Evolutionary conservation across 179 eudicot genomes (phyloP).

Genomic region (Heliamphora pulchella): DNA sequence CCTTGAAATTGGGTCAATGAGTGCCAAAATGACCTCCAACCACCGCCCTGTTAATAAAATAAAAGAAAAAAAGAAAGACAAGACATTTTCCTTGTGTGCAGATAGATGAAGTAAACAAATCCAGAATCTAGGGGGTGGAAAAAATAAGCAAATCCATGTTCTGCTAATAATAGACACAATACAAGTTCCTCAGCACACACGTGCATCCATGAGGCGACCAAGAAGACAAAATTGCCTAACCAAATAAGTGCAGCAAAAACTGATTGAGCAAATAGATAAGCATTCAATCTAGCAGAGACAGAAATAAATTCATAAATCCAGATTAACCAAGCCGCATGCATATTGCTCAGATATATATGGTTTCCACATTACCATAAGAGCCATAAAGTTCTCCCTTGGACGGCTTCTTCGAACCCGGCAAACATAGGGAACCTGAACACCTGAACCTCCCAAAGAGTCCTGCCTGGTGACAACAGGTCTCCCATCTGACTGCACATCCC

Average conservation of each 20-base stretch:
- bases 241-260: background rate
- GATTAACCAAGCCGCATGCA: constrained; percentile 11
- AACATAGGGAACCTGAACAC: constrained; percentile 82
- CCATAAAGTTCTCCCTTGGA: constrained; percentile 63
- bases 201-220: background rate
- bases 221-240: background rate
- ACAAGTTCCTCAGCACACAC: background rate
- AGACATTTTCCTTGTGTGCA: background rate
- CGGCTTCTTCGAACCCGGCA: constrained; percentile 85
- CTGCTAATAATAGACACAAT: background rate
- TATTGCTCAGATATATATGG: background rate
- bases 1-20: no score
- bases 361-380: constrained; percentile 48
- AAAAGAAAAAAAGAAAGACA: background rate
- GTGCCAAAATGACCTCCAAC: background rate
- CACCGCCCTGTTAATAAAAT: background rate
- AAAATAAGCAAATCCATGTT: background rate
- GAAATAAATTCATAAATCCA: background rate
- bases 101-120: background rate
- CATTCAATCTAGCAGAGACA: constrained; percentile 5
- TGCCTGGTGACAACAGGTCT: constrained; percentile 53
- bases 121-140: background rate
- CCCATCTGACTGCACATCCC: constrained; percentile 28
- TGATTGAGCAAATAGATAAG: background rate
- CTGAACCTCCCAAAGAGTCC: constrained; percentile 90